A percentile compares a stretch with the other conserved stretches of the same genome.
These are phyloP conservation scores for Neurospora sp. DNA, from an alignment of 495 filamentous ascomycete species.

Conservation along the genomic window DNA sequence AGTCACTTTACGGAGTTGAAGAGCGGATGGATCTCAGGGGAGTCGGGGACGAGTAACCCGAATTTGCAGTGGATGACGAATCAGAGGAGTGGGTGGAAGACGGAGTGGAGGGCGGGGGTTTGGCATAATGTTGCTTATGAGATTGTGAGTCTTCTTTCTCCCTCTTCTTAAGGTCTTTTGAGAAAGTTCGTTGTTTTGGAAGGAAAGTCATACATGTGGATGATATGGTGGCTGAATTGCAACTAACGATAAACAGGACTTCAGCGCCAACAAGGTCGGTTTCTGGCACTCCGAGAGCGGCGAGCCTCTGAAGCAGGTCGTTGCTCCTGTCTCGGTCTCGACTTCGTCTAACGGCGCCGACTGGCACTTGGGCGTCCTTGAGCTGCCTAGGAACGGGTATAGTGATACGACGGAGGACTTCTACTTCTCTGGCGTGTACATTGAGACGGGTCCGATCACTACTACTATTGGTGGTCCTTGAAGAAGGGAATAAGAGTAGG, in stretches of 20 bases:
- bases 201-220: background rate
- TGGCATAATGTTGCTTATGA: conserved; percentile 69
- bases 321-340: conserved; percentile 45
- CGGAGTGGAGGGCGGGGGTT: conserved; percentile 40
- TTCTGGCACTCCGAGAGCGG: conserved; percentile 59
- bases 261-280: conserved; percentile 47
- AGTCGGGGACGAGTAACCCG: conserved; percentile 41
- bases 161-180: too few species aligned
- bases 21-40: conserved; percentile 54
- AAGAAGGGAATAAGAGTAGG: background rate
- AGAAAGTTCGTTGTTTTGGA: too few species aligned
- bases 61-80: conserved; percentile 38
- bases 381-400: conserved; percentile 49
- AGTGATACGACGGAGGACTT: conserved; percentile 51
- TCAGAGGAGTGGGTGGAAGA: conserved; percentile 32
- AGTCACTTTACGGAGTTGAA: conserved; percentile 66
- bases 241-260: conserved; percentile 31
- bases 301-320: conserved; percentile 45
- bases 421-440: conserved; percentile 63
- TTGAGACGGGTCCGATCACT: conserved; percentile 55
- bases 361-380: conserved; percentile 65
- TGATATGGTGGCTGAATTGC: background rate
- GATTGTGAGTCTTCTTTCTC: conserved; percentile 25
- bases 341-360: conserved; percentile 59
- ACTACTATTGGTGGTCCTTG: conserved; percentile 44